Base-by-base conservation (phyloP, 1,284 basidiomycete species). In the Moesziomyces sp. region DNA sequence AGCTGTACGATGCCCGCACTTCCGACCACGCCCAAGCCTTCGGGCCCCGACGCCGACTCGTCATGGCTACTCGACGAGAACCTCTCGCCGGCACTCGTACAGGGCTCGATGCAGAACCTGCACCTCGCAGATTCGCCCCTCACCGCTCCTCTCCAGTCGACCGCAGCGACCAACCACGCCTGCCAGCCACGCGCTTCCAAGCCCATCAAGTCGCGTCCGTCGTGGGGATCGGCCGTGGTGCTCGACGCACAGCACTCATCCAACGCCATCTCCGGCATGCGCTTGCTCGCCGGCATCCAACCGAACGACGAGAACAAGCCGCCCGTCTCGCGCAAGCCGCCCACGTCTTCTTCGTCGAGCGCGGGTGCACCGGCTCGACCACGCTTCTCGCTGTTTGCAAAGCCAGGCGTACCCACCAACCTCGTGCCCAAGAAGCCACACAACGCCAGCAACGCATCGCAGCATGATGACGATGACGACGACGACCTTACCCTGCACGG, bases 381-480 rank as follows among this genome's bases (percentile, higher is more conserved):
- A 7, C 58, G 71, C 13, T 74, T 74, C 43, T 68, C 65, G 42
- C 65, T 74, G n/a, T 74, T 74, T 18, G 71, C 65, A 34, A 74
- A 74, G 35, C 61, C 64, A 19, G 71, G 71, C 53, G 58, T 68
- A 4, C 71, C 71, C 1, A 74, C 71, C 54, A 61, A 61, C 42
- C 26, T 68, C 23, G 48, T 64, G 42, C 57, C 65, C 26, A 74
- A 68, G 47, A 68, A 68, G 35, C 14, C 52, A 11, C 49, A 46
- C 23, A 47, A 52, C 21, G 30, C 30, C 30, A 30, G 11, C 50
- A 51, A 8, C 10, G 21, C 18, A 43, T 2, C 14, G 28, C 23
- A 10, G 51, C 47, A 3, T 52, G 63, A 44, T 52, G 70, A 71
- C 3, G 68, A 73, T 23, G 68, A 71, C 11, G 62, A 71, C 11